Base-by-base conservation (phyloP, 768 basidiomycete species). In the Tylopilus intermedius region DNA sequence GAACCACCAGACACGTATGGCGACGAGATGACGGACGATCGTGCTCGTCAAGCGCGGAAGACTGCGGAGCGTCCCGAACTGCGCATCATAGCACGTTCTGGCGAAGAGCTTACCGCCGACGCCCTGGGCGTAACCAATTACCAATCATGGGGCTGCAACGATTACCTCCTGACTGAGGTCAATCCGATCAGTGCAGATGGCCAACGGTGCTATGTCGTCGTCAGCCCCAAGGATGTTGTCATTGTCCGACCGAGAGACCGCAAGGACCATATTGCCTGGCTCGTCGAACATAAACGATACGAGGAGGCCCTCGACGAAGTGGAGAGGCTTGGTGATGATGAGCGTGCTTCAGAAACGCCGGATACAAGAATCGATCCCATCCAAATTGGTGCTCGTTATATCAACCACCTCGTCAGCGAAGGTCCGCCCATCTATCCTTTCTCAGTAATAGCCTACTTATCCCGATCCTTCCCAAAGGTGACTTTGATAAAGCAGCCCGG, bases 21-120 rank as follows among this genome's bases (percentile, higher is more conserved):
- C 10, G 78, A 86, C 53, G 88, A 91, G 65, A 80, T 84, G 74
- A 80, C 82, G 0, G 79, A 82, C 2, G 86, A 93, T 62, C 82
- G 82, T 18, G 73, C 74, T 1, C 80, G 81, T 60, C 90, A 95
- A 67, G 82, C 86, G 10, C 82, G 93, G 15, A 90, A 90, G 67
- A 80, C 79, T 0, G 90, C 94, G 0, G 88, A 91, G 57, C 86
- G 90, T n/a, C 96, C 96, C 7, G 95, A 98, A 69, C 77, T 99
- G 45, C 83, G 92, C 11, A 89, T 99, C 60, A 87, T 99, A 57
- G 88, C 90, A 2, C 84, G 86, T 24, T 78, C 79, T 1, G 94
- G 95, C 1, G 93, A 97, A 63, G 94, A 96, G 67, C 74, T 92
- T 2, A 80, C 90, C 0, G 79, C 85, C 2, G 95, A 98, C 67